These are phyloP conservation scores for Gnomoniopsis sp. DNA, from an alignment of 2,329 filamentous ascomycete species.

Conservation along the genomic window DNA sequence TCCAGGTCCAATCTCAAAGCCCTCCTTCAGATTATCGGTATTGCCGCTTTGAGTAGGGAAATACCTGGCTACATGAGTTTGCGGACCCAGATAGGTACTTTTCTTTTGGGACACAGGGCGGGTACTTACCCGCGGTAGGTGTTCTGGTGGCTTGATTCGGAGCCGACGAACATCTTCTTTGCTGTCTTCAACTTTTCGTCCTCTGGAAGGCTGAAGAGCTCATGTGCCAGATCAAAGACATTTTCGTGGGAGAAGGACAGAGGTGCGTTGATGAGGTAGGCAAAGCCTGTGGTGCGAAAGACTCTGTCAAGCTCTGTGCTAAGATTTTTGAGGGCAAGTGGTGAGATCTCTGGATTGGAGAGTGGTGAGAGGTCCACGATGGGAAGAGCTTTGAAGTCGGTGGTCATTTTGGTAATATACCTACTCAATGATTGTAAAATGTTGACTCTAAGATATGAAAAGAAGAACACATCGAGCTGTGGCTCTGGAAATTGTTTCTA, in stretches of 20 bases:
- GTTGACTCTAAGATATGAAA: too few relatives aligned
- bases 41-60: constrained; percentile 39
- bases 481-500: too few relatives aligned
- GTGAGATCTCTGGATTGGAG: neutral
- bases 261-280: constrained; percentile 40
- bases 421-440: neutral
- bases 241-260: constrained; percentile 38
- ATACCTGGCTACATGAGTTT: constrained; percentile 30
- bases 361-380: neutral
- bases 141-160: constrained; percentile 35
- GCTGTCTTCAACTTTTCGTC: constrained; percentile 37
- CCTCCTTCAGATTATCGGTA: constrained; percentile 41
- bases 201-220: constrained; percentile 34
- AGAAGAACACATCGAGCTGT: too few relatives aligned
- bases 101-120: neutral
- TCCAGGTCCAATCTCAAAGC: constrained; percentile 39
- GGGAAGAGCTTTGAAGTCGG: neutral
- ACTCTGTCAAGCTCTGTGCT: constrained; percentile 33
- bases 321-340: neutral
- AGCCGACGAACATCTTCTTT: constrained; percentile 32
- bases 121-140: constrained; percentile 36
- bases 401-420: neutral
- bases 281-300: constrained; percentile 43
- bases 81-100: constrained; percentile 13
- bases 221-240: constrained; percentile 36